Percentiles rank a stretch among this genome's conserved stretches.
phyloP scores from a whole-genome alignment of 106 monocot genomes.

The Xerophyta viscosa region DNA sequence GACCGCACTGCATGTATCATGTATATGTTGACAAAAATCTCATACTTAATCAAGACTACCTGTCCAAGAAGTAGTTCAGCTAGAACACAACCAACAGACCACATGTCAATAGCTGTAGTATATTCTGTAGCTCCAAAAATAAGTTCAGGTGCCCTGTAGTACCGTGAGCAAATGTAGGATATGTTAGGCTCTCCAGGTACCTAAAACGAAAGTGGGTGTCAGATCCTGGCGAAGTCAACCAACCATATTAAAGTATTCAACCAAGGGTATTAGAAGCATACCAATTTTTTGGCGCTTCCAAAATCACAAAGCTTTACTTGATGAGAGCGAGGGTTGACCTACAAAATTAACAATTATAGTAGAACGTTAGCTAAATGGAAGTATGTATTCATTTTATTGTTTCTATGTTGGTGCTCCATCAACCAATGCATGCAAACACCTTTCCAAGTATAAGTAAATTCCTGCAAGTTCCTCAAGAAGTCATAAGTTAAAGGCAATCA shows the following conservation, averaged over 20 bases:
- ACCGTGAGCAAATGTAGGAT: constrained; percentile 61
- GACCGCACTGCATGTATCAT: neutral
- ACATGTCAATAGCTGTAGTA: constrained; percentile 56
- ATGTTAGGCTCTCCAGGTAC: constrained; percentile 48
- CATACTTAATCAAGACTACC: constrained; percentile 8
- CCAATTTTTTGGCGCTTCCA: constrained; percentile 70
- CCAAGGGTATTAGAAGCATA: constrained; percentile 10
- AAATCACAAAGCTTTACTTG: constrained; percentile 78
- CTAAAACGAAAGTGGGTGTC: constrained; percentile 11
- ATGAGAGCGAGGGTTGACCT: constrained; percentile 63
- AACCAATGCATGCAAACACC: too few relatives aligned
- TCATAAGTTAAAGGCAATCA: too few relatives aligned
- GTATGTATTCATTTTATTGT: too few relatives aligned
- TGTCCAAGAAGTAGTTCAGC: constrained; percentile 47
- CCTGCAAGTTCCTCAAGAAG: too few relatives aligned
- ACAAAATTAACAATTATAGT: constrained; percentile 9
- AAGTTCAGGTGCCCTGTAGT: constrained; percentile 66
- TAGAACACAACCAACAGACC: constrained; percentile 64
- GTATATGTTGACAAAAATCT: neutral
- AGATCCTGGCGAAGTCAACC: neutral
- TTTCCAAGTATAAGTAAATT: too few relatives aligned
- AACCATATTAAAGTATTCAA: neutral
- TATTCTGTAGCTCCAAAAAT: constrained; percentile 67
- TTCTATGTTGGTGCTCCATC: too few relatives aligned
- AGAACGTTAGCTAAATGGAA: too few relatives aligned